Percentiles rank a stretch among this genome's conserved stretches.
Conservation (phyloP, 768 basidiomycete species). For the Suillus brevipes region DNA sequence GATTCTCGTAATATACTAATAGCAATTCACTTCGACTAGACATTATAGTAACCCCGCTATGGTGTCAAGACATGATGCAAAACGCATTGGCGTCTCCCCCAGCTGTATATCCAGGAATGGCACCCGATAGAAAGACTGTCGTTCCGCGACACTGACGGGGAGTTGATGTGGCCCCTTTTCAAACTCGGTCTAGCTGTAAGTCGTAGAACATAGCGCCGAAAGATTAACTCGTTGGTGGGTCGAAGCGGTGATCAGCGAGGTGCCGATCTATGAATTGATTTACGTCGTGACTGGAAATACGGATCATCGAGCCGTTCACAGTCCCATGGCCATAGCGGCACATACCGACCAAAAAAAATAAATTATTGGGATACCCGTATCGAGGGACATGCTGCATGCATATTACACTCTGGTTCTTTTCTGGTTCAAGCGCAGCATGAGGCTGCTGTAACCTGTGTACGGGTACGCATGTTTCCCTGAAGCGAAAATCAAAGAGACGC, state of each 20-base stretch:
- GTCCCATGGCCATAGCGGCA: background rate
- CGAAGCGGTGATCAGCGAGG: background rate
- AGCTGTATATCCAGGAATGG: too few species aligned
- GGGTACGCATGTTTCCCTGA: background rate
- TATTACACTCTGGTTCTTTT: background rate
- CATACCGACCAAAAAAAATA: background rate
- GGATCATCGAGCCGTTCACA: background rate
- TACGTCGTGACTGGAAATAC: background rate
- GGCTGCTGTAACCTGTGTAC: background rate
- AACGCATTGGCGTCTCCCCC: too few species aligned
- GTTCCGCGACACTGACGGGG: too few species aligned
- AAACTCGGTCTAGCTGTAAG: background rate
- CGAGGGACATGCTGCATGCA: background rate
- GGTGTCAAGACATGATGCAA: too few species aligned
- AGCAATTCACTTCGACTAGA: too few species aligned
- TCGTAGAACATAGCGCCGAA: background rate
- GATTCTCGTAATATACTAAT: too few species aligned
- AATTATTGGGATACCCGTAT: background rate
- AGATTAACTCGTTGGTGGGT: background rate
- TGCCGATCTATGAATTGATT: background rate
- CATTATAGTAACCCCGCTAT: too few species aligned
- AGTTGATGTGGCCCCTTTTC: background rate
- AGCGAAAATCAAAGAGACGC: background rate
- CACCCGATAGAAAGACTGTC: too few species aligned
- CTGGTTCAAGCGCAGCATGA: background rate